These are phyloP conservation scores for Heritiera littoralis DNA, from an alignment of 345 rosid genomes.

Conservation along the genomic window DNA sequence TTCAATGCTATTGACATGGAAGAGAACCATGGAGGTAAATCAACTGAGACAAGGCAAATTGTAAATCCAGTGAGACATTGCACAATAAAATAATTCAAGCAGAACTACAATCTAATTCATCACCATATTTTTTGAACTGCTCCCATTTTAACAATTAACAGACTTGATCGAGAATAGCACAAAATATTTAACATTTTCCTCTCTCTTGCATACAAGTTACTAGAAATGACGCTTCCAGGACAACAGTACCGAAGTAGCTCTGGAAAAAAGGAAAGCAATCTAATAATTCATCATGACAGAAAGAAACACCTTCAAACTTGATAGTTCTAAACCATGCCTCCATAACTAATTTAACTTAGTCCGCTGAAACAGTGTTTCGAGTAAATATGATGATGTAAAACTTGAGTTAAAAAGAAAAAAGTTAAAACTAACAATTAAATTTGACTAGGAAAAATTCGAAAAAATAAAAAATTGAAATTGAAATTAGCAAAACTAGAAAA, in stretches of 20 bases:
- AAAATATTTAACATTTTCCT: neutral
- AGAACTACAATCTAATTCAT: neutral
- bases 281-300: neutral
- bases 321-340: neutral
- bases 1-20: slow-evolving; percentile 67
- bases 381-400: neutral
- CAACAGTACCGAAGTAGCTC: neutral
- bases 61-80: slow-evolving; percentile 20
- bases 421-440: neutral
- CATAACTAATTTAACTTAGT: neutral
- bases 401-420: neutral
- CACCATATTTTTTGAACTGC: neutral
- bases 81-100: neutral
- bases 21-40: slow-evolving; percentile 92
- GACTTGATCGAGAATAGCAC: neutral
- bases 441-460: neutral
- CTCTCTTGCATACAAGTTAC: neutral
- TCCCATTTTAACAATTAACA: neutral
- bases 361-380: neutral
- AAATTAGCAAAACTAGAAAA: neutral
- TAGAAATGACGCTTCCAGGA: neutral
- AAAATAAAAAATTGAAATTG: neutral
- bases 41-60: slow-evolving; percentile 56
- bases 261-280: neutral
- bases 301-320: slow-evolving; percentile 1